These are phyloP conservation scores for Vickermania ingenoplastis DNA, from an alignment of 208 protist genomes.

Conservation along the genomic window DNA sequence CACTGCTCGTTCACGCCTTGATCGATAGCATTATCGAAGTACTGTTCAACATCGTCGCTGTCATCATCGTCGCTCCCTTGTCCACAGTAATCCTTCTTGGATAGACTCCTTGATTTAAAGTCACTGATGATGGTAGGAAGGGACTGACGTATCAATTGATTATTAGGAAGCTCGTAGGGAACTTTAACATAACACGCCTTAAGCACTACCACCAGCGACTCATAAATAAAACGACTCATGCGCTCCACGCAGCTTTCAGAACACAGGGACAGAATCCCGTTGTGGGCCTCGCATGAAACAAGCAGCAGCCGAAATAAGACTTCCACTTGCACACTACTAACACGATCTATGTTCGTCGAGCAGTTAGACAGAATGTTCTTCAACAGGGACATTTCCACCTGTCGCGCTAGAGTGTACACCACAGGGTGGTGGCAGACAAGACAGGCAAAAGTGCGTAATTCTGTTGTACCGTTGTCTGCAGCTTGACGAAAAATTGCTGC, in stretches of 20 bases:
- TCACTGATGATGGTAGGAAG: slow-evolving; percentile 15
- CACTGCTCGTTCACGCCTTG: neutral
- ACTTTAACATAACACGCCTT: slow-evolving; percentile 20
- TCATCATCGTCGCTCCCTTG: neutral
- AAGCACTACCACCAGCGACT: slow-evolving; percentile 22
- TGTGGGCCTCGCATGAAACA: slow-evolving; percentile 27
- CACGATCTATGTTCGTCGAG: slow-evolving; percentile 1
- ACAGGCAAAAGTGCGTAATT: slow-evolving; percentile 23
- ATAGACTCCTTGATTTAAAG: slow-evolving; percentile 2
- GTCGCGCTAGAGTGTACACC: slow-evolving; percentile 10
- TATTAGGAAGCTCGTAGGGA: slow-evolving; percentile 15
- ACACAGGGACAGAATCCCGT: slow-evolving; percentile 63
- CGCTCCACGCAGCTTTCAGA: slow-evolving; percentile 28
- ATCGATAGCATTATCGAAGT: neutral
- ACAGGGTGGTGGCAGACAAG: slow-evolving; percentile 32
- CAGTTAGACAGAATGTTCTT: slow-evolving; percentile 18
- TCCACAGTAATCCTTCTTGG: slow-evolving; percentile 1
- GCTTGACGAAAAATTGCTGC: slow-evolving; percentile 57
- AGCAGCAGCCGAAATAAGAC: slow-evolving; percentile 43
- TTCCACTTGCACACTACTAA: slow-evolving; percentile 28
- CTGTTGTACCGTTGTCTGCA: slow-evolving; percentile 32
- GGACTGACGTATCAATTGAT: slow-evolving; percentile 10
- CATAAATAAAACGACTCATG: slow-evolving; percentile 35
- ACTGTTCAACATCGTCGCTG: neutral
- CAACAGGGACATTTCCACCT: slow-evolving; percentile 19